Base-by-base conservation (phyloP, 2,329 filamentous ascomycete species). In the Plenodomus lindquistii region DNA sequence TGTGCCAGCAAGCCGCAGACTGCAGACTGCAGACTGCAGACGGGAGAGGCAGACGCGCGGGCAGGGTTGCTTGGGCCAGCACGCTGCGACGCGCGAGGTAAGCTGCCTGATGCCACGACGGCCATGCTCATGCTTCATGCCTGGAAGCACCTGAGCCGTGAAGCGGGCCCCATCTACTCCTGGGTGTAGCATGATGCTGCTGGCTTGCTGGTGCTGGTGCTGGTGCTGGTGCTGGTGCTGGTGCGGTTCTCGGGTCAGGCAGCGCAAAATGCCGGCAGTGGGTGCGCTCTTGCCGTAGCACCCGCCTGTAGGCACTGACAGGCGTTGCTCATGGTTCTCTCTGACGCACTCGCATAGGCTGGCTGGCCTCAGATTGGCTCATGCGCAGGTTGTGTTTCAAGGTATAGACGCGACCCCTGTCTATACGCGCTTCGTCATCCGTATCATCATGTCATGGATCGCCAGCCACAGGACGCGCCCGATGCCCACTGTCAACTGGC, bases 391-490 rank as follows among this genome's bases (percentile, higher is more conserved):
- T 66, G 65, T 63, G 70, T 73, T 73, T 73, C 67, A 72, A 69
- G 65, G 63, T 59, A 60, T 67, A 69, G 62, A 63, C 54, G 48
- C 48, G 37, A 48, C 46, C 66, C 70, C 46, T 43, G 65, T n/a
- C 66, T 69, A 73, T 73, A 73, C 65, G 67, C 69, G 67, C 60
- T 66, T 70, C 57, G 63, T 50, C 59, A 63, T 66, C 60, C 66
- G 60, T 59, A 52, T 52, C 46, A 59, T 56, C 49, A 59, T 64
- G 57, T 56, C 49, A 59, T 64, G 57, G 63, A 69, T 68, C 63
- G 62, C 66, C 65, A 70, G 67, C 62, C 67, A 68, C 65, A 63
- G 60, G 57, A 67, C 67, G 59, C 34, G 59, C 61, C 65, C 63
- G 61, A 58, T 39, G 42, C 46, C 48, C 45, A 54, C 56, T 50